Evolutionary conservation across 768 basidiomycete species (phyloP).

Genomic region (Pleurotus tuber-regium): DNA sequence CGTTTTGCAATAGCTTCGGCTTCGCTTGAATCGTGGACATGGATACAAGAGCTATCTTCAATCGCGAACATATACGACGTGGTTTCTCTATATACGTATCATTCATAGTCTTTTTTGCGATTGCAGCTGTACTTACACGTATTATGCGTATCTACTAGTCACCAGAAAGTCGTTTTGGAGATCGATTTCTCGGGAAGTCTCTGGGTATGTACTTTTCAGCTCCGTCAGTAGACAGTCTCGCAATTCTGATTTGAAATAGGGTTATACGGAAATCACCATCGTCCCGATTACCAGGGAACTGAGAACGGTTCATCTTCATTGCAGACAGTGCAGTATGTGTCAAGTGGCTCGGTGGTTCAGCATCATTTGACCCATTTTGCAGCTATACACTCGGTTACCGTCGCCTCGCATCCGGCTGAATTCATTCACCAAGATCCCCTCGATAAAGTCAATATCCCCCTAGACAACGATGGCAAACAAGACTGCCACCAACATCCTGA

Average conservation of each 20-base stretch:
- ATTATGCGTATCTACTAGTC: conserved; percentile 70
- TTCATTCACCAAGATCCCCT: conserved; percentile 80
- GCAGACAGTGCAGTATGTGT: conserved; percentile 78
- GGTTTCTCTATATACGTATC: conserved; percentile 88
- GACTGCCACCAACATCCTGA: conserved; percentile 92
- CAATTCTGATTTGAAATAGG: too few species aligned
- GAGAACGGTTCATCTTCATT: conserved; percentile 83
- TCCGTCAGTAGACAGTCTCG: too few species aligned
- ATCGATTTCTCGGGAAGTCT: conserved; percentile 88
- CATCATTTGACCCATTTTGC: conserved; percentile 18
- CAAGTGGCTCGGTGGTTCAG: conserved; percentile 4
- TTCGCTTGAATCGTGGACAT: conserved; percentile 23
- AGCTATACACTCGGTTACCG: conserved; percentile 75
- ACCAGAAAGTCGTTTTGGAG: conserved; percentile 94
- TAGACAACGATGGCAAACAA: conserved; percentile 44
- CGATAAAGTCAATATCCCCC: conserved; percentile 51
- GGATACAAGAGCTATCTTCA: conserved; percentile 34
- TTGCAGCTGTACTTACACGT: conserved; percentile 36
- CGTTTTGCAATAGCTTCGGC: not conserved
- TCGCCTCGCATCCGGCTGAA: conserved; percentile 69
- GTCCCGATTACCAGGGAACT: conserved; percentile 78
- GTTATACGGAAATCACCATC: conserved; percentile 91
- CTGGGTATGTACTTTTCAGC: conserved; percentile 60
- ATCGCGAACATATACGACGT: conserved; percentile 77
- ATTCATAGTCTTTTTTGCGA: conserved; percentile 25